Evolutionary conservation across 208 protist genomes (phyloP), one percentile per base, ranked within the genome.

Genomic region (Leishmania gerbilli): DNA sequence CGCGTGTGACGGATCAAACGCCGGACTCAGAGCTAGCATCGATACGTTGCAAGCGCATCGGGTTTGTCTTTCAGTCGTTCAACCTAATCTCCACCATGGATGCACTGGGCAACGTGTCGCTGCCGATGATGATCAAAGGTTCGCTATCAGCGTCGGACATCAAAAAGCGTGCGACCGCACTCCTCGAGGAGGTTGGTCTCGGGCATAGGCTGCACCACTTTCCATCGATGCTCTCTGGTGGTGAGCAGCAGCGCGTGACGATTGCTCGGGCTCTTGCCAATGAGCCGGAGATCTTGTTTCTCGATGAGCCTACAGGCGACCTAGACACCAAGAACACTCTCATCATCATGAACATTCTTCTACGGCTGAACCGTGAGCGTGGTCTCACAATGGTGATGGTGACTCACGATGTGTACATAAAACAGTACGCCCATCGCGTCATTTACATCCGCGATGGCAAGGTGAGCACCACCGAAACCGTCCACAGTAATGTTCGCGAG

Each of bases 51-150:
- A 77, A 90, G 34, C 81, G 83, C 55, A 93, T 96, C 74, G 97
- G 98, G 21, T 99, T 99, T 92, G 98, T 99, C 40, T 99, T 99
- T 82, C 98, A 99, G 89, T 98, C 98, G 7, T 99, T 99, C 82
- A 99, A 99, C 86, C 88, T 99, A 34, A 91, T 99, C 31, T 94
- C 97, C 31, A 97, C 97, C 13, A 96, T 99, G 90, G 91, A 91
- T 34, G 97, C 98, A 9, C 60, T 98, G 17, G 97, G 98, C 78
- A 99, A 99, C 85, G 98, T 99, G 19, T 95, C 95, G 60, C 87
- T 99, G 74, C 98, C 98, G 72, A 99, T 99, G 98, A 92, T 99
- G 75, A 95, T 99, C 58, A 82, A 87, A 11, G 98, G 97, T 17
- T 86, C 74, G 69, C 79, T 91, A 21, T 89, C 89, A n/a, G 53